Base-by-base conservation (phyloP, 192 early-diverging fungal species). In the Podila horticola region DNA sequence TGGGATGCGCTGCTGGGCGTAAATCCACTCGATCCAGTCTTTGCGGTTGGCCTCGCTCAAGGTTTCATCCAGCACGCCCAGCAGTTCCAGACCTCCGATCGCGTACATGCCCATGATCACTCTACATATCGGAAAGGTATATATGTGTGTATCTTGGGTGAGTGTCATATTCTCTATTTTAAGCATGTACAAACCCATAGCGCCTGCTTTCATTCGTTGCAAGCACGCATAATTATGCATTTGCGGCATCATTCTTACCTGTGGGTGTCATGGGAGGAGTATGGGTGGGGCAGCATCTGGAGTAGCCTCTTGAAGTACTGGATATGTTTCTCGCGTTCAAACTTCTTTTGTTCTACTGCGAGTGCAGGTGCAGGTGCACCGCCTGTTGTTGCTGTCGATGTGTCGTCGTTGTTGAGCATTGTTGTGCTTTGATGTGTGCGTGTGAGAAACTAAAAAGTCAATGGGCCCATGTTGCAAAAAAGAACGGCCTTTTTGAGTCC, bases 21-120 rank as follows among this genome's bases (percentile, higher is more conserved):
- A 99, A 48, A 99, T 92, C 98, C 98, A 99, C 31, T 99, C 95
- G 38, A 98, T 89, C 90, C 93, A 95, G 30, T 82, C 88, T 20
- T 75, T 45, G 63, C 89, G 88, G 64, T 94, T 77, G 60, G 88
- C 82, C 13, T 83, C 82, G 0, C 87, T 66, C 15, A 95, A 38
- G 7, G 63, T 62, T 9, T 79, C 75, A 13, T 94, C 91, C 7
- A 96, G 67, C n/a, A 74, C 84, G 22, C 90, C 91, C 29, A 98
- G 87, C 24, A 97, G 84, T 49, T 95, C 94, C 61, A 99, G 83
- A 9, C 93, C 95, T 28, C 88, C 88, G 11, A 99, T 72, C 55
- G 91, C 89, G 74, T 97, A 96, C 77, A 92, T 95, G 48, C 86
- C 92, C 34, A 99, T 71, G 2, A 95, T 96, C 95, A 98, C 94